Conservation (phyloP, 176 grass and related monocot species). For the Lolium multiflorum region DNA sequence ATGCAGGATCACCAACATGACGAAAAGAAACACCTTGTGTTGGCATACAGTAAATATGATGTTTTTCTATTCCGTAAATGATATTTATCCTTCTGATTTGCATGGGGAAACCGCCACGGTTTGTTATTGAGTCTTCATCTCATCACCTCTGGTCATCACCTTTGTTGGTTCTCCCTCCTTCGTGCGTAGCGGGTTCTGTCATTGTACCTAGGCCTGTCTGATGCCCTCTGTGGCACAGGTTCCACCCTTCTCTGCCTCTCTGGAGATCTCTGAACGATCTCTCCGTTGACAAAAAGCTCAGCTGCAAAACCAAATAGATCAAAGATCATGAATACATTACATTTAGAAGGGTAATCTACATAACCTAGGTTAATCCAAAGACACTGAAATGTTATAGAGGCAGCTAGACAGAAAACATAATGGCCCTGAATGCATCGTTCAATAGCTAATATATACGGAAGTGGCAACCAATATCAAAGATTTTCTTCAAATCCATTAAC, state of each 20-base stretch:
- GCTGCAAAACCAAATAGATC: constrained; percentile 57
- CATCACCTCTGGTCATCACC: constrained; percentile 31
- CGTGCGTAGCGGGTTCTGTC: constrained; percentile 78
- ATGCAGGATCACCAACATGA: constrained; percentile 1
- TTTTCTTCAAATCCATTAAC: constrained; percentile 36
- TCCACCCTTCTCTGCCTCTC: constrained; percentile 95
- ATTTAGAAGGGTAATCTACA: too few relatives aligned
- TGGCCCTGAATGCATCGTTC: neutral
- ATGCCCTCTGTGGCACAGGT: constrained; percentile 71
- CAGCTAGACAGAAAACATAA: neutral
- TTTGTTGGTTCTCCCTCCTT: constrained; percentile 73
- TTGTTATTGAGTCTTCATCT: constrained; percentile 28
- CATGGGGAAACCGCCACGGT: neutral
- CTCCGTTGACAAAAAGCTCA: constrained; percentile 89
- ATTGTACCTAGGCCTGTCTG: constrained; percentile 86
- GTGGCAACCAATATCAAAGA: constrained; percentile 32
- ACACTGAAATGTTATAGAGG: neutral
- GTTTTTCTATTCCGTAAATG: constrained; percentile 14
- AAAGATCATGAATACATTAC: neutral
- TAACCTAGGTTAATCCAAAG: neutral
- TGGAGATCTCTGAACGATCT: constrained; percentile 82
- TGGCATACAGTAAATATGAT: constrained; percentile 14
- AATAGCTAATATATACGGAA: neutral
- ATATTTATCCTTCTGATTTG: neutral
- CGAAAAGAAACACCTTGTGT: neutral